Conservation (phyloP, 768 basidiomycete species). For the Lentinula guzmanii region DNA sequence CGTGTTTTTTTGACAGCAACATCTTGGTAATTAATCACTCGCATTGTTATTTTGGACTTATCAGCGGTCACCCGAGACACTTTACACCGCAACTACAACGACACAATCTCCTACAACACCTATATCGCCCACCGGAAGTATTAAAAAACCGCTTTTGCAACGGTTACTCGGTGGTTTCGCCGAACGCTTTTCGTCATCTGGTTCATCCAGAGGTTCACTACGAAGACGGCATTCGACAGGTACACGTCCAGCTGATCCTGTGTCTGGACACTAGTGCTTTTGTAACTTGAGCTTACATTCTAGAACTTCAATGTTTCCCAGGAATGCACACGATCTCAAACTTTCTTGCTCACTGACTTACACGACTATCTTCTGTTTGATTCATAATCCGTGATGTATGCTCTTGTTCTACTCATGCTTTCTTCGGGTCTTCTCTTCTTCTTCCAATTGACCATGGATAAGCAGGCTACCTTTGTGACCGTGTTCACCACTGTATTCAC, state of each 20-base stretch:
- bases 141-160: constrained; percentile 57
- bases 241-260: constrained; percentile 9
- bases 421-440: neutral
- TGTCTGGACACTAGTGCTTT: constrained; percentile 2
- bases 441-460: neutral
- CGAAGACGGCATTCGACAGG: constrained; percentile 44
- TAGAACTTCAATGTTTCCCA: neutral
- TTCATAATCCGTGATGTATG: neutral
- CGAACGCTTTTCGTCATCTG: constrained; percentile 33
- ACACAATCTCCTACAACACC: constrained; percentile 52
- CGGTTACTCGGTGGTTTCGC: constrained; percentile 47
- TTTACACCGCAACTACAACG: constrained; percentile 54
- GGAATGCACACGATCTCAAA: neutral
- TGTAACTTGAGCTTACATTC: neutral
- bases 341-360: neutral
- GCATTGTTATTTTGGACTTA: constrained; percentile 5
- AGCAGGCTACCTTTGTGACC: neutral
- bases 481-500: neutral
- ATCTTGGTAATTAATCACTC: constrained; percentile 15
- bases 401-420: neutral
- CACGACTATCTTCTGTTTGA: neutral
- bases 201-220: constrained; percentile 31
- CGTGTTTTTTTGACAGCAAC: constrained; percentile 24
- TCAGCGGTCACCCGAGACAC: constrained; percentile 34
- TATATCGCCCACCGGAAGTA: constrained; percentile 24